A percentile compares a stretch with the other conserved stretches of the same genome.
These are phyloP conservation scores for Eucalyptus shirleyi DNA, from an alignment of 345 rosid genomes.

Conservation along the genomic window DNA sequence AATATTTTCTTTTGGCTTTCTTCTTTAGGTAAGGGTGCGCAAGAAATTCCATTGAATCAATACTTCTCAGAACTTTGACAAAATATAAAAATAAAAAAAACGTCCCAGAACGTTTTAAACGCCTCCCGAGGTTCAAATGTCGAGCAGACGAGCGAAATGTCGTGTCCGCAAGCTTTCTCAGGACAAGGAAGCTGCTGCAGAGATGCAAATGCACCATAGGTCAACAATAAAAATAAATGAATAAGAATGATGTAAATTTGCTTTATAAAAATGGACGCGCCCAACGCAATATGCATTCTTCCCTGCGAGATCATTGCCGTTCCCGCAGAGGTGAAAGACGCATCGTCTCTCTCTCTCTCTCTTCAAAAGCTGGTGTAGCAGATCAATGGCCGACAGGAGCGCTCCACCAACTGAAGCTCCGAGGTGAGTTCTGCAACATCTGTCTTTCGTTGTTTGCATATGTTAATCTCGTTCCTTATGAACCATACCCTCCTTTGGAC, in stretches of 20 bases:
- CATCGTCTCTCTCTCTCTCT: fast-evolving
- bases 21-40: not conserved
- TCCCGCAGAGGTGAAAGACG: not conserved
- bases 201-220: not conserved
- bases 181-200: not conserved
- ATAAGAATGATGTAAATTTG: not conserved
- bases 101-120: not conserved
- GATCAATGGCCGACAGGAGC: fast-evolving
- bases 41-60: not conserved
- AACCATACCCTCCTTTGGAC: not conserved
- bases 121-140: not conserved
- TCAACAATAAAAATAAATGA: not conserved
- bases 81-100: too few species aligned
- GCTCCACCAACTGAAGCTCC: fast-evolving
- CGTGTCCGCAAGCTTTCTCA: not conserved
- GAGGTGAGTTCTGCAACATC: not conserved
- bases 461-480: too few species aligned
- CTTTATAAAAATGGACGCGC: not conserved
- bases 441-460: not conserved
- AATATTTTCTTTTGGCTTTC: not conserved
- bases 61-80: not conserved
- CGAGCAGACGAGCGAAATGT: not conserved
- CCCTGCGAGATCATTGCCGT: not conserved
- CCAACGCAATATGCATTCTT: not conserved
- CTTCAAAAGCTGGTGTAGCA: not conserved